Conservation (phyloP, 805 yeast genomes). For the Saccharomyces mikatae region DNA sequence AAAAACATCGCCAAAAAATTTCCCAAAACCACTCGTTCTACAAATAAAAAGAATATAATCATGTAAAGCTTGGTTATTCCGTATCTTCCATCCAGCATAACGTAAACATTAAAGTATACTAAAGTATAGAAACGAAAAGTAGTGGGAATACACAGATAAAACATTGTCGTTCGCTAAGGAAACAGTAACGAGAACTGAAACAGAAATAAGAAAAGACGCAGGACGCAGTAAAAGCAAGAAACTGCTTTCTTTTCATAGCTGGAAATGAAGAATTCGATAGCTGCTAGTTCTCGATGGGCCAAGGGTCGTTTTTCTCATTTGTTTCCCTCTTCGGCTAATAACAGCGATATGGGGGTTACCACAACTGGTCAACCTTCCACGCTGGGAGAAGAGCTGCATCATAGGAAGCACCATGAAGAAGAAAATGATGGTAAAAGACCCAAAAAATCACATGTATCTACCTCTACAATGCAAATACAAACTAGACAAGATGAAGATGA, state of each 20-base stretch:
- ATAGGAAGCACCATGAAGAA: background rate
- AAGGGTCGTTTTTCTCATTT: background rate
- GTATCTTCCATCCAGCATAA: background rate
- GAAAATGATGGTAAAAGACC: background rate
- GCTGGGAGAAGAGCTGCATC: background rate
- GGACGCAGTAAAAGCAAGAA: background rate
- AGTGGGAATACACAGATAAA: background rate
- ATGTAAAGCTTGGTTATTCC: background rate
- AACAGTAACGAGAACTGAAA: background rate
- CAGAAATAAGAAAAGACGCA: background rate
- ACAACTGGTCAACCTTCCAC: background rate
- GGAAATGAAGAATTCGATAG: background rate
- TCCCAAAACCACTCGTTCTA: background rate
- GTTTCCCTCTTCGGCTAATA: background rate
- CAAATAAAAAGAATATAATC: background rate
- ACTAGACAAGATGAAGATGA: constrained; percentile 6
- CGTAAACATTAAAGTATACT: background rate
- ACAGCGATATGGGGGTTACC: background rate
- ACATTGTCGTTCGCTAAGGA: background rate
- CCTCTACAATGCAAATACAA: background rate
- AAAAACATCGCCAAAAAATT: background rate
- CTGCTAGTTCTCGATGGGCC: background rate
- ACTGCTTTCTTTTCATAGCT: background rate
- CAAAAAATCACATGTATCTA: background rate
- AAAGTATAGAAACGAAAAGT: background rate